These are phyloP conservation scores for Fusarium xyrophilum DNA, from an alignment of 2,329 filamentous ascomycete species.

Conservation along the genomic window DNA sequence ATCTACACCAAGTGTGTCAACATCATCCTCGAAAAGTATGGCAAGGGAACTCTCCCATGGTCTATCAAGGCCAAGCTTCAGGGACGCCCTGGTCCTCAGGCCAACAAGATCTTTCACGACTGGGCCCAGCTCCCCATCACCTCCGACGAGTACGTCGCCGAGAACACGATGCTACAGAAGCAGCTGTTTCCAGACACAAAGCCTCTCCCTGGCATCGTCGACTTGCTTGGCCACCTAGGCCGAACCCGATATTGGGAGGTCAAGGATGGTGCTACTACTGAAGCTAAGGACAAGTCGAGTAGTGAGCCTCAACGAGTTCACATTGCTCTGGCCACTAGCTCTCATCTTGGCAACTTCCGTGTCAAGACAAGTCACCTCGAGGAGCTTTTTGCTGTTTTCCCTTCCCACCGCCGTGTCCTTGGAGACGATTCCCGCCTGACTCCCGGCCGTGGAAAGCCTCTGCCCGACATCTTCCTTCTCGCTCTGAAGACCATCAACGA, in stretches of 20 bases:
- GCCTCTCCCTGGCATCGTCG: constrained; percentile 78
- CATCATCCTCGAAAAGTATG: constrained; percentile 77
- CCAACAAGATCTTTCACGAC: constrained; percentile 66
- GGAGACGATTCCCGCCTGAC: constrained; percentile 85
- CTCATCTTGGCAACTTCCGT: constrained; percentile 72
- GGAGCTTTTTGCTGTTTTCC: constrained; percentile 70
- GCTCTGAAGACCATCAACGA: constrained; percentile 86
- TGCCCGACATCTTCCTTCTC: constrained; percentile 92
- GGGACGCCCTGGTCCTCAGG: constrained; percentile 61
- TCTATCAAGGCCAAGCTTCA: constrained; percentile 87
- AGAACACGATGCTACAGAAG: constrained; percentile 69
- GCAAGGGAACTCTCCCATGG: constrained; percentile 82
- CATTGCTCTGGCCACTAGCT: constrained; percentile 86
- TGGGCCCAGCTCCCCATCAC: constrained; percentile 89
- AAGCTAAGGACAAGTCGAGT: constrained; percentile 26
- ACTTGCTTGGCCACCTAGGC: constrained; percentile 68
- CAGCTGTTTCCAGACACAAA: constrained; percentile 76
- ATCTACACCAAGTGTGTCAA: constrained; percentile 86
- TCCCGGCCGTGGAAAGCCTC: constrained; percentile 85
- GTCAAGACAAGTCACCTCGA: constrained; percentile 74
- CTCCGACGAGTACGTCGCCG: constrained; percentile 67
- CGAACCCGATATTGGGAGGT: constrained; percentile 59
- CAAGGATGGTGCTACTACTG: constrained; percentile 38
- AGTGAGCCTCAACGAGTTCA: constrained; percentile 60
- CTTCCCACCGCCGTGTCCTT: constrained; percentile 73